phyloP scores from a whole-genome alignment of 225 moss, liverwort and hornwort genomes.

The Straminergon stramineum region DNA sequence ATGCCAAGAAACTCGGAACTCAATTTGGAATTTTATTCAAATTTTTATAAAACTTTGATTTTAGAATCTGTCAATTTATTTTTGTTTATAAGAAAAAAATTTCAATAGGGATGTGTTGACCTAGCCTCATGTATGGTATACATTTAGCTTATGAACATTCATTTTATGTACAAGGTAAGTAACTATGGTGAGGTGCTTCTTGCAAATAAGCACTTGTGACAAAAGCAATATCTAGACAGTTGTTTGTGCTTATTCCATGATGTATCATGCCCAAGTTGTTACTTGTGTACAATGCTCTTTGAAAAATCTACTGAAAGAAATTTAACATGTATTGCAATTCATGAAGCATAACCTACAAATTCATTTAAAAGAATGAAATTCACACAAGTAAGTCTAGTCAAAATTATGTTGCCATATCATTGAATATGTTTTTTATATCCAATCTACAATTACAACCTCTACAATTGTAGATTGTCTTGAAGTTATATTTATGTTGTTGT shows the following conservation, averaged over 20 bases:
- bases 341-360: background rate
- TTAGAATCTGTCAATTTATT: background rate
- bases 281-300: no score
- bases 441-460: background rate
- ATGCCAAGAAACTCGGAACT: background rate
- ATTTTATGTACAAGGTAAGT: no score
- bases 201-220: background rate
- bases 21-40: background rate
- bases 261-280: background rate
- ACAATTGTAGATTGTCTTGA: background rate
- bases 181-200: background rate
- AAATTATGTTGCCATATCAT: background rate
- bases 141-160: background rate
- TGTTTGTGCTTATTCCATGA: background rate
- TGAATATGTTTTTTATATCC: background rate
- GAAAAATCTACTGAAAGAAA: background rate
- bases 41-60: no score
- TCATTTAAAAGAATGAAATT: no score
- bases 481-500: background rate
- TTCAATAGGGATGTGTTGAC: background rate
- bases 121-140: background rate
- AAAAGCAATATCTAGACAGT: background rate
- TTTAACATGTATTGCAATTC: background rate
- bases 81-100: background rate
- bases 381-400: rapidly evolving